Evolutionary conservation across 2,329 filamentous ascomycete genomes (phyloP).

Genomic region (Sporothrix schenckii): DNA sequence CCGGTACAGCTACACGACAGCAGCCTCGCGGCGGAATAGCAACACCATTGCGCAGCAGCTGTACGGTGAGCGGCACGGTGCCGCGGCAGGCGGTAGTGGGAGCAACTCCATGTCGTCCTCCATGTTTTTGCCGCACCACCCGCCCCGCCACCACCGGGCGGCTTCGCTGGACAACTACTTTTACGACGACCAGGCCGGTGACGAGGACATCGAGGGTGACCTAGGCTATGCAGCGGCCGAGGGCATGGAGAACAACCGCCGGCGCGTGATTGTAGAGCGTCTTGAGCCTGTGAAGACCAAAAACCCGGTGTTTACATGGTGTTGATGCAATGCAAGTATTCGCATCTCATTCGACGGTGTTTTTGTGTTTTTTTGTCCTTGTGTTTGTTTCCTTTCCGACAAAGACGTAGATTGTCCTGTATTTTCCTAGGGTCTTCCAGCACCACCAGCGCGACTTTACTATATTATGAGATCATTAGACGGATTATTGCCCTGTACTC

Average conservation of each 20-base stretch:
- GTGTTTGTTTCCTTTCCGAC: no score
- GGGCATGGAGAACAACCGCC: conserved; percentile 86
- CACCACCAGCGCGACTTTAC: neutral
- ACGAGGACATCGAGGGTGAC: conserved; percentile 85
- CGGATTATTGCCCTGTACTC: neutral
- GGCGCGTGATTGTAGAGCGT: conserved; percentile 95
- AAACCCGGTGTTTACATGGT: conserved; percentile 98
- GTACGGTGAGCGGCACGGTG: conserved; percentile 45
- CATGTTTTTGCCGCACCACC: neutral
- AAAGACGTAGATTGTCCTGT: neutral
- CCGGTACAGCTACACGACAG: conserved; percentile 58
- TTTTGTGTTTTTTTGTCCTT: neutral
- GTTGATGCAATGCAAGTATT: conserved; percentile 54
- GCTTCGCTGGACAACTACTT: conserved; percentile 35
- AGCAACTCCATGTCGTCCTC: conserved; percentile 22
- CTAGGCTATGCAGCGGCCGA: conserved; percentile 92
- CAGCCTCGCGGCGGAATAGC: conserved; percentile 52
- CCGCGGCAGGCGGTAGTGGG: neutral
- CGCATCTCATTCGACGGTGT: neutral
- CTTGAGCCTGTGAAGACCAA: conserved; percentile 93
- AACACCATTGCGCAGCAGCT: conserved; percentile 58
- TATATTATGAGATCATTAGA: conserved; percentile 13
- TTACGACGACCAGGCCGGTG: conserved; percentile 70
- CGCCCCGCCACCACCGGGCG: conserved; percentile 32
- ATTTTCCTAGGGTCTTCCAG: neutral